Percentiles rank a stretch among this genome's conserved stretches.
Evolutionary conservation across 306 rosid species (phyloP).

Genomic region (Citrullus amarus): DNA sequence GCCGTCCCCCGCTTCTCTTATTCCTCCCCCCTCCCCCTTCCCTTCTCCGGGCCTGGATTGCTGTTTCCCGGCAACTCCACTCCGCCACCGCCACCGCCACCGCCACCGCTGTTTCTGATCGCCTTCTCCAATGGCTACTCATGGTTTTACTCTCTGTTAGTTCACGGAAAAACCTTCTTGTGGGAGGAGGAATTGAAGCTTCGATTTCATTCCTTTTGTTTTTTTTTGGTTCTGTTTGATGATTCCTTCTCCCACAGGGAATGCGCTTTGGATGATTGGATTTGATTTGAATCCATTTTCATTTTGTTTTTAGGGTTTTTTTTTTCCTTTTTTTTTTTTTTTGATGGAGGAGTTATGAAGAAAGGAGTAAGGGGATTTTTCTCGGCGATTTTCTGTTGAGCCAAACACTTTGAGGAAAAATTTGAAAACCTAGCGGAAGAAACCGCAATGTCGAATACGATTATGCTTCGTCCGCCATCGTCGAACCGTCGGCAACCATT

Average conservation of each 20-base stretch:
- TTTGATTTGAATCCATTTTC: background rate
- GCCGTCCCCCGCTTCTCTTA: background rate
- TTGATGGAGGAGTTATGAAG: background rate
- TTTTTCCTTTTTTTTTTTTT: background rate
- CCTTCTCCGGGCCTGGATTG: background rate
- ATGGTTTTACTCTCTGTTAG: background rate
- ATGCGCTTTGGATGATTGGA: background rate
- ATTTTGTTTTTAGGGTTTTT: background rate
- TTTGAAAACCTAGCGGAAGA: background rate
- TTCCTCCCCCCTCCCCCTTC: background rate
- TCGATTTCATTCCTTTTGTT: background rate
- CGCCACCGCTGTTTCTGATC: background rate
- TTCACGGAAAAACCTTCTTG: background rate
- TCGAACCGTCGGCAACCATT: constrained; percentile 26
- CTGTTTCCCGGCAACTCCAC: background rate
- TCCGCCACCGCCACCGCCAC: background rate
- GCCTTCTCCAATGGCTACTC: background rate
- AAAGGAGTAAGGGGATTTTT: background rate
- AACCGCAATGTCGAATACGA: constrained; percentile 20
- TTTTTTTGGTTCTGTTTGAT: background rate
- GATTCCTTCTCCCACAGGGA: background rate
- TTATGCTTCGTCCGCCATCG: constrained; percentile 14
- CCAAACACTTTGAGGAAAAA: background rate
- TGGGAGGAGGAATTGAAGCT: background rate
- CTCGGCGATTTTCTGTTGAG: background rate